Percentiles rank a stretch among this genome's conserved stretches.
These are phyloP conservation scores for Conringia planisiliqua DNA, from an alignment of 345 rosid species.

Conservation along the genomic window DNA sequence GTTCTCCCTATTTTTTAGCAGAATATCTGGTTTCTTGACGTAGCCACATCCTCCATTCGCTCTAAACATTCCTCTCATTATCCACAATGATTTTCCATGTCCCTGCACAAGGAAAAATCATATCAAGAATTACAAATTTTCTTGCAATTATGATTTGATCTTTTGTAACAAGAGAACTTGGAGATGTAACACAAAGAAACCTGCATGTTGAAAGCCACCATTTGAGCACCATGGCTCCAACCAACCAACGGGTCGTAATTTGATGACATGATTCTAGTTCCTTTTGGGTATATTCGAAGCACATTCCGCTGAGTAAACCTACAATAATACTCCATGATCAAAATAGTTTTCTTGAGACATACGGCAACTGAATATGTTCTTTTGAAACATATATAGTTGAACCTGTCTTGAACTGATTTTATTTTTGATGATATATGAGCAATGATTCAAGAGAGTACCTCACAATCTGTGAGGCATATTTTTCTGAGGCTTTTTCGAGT, in stretches of 20 bases:
- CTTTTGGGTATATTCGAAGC: neutral
- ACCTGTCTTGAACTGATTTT: neutral
- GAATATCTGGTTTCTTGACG: neutral
- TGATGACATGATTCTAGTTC: neutral
- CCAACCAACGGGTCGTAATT: neutral
- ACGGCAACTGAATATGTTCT: neutral
- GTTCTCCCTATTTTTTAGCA: neutral
- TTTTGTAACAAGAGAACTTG: neutral
- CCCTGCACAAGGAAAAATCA: neutral
- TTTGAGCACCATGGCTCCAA: slow-evolving; percentile 1
- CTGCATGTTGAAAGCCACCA: neutral
- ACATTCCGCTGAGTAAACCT: neutral
- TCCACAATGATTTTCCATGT: neutral
- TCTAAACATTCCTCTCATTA: neutral
- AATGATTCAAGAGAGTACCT: neutral
- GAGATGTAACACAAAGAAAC: neutral
- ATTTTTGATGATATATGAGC: neutral
- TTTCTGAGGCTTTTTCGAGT: neutral
- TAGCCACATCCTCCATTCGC: neutral
- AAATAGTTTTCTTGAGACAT: neutral
- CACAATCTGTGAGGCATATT: neutral
- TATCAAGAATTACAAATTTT: neutral
- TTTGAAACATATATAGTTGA: neutral
- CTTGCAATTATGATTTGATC: neutral
- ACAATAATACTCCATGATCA: neutral